Conservation (phyloP, 169 alveolate species). For the Plasmodium vinckei region DNA sequence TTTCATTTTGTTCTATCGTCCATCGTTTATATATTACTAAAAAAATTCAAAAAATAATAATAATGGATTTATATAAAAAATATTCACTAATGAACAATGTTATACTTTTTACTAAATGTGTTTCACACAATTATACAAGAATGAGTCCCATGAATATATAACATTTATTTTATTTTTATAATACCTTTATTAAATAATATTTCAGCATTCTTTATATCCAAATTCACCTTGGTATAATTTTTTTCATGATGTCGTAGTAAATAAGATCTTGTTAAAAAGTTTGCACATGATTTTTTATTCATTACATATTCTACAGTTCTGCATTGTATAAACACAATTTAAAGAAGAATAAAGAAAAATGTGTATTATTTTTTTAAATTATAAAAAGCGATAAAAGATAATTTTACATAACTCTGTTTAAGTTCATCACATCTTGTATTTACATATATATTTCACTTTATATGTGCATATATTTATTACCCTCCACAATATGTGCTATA, state of each 20-base stretch:
- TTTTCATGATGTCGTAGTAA: constrained; percentile 47
- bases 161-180: background rate
- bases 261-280: constrained; percentile 49
- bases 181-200: constrained; percentile 57
- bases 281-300: constrained; percentile 57
- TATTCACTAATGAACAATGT: background rate
- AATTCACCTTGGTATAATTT: constrained; percentile 12
- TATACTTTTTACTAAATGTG: background rate
- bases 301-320: constrained; percentile 65
- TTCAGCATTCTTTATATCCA: constrained; percentile 33
- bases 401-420: background rate
- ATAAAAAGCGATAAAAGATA: background rate
- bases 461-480: constrained; percentile 18
- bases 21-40: constrained; percentile 25
- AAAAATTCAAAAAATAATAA: background rate
- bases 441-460: background rate
- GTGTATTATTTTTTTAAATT: constrained; percentile 7
- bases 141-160: background rate
- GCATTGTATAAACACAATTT: constrained; percentile 1
- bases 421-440: background rate
- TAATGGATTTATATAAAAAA: no score
- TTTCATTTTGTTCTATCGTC: constrained; percentile 5
- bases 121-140: background rate
- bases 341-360: background rate
- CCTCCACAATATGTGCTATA: constrained; percentile 64